Percentiles rank a stretch among this genome's conserved stretches.
phyloP scores from a whole-genome alignment of 2,329 filamentous ascomycete genomes.

The Pseudogymnoascus sp. region DNA sequence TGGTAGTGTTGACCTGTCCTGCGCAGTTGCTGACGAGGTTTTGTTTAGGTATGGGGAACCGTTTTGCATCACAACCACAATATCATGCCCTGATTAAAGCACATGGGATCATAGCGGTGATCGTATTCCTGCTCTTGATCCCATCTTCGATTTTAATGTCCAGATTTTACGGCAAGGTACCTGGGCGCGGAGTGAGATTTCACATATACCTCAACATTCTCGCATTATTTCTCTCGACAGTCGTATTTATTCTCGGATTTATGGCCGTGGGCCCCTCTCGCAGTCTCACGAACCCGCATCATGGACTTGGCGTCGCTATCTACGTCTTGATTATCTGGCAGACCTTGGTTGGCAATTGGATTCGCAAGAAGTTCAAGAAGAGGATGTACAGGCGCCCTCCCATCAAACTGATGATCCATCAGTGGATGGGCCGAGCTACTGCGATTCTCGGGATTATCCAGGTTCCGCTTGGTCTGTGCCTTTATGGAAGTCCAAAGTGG shows the following conservation, averaged over 20 bases:
- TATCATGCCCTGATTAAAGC: conserved; percentile 65
- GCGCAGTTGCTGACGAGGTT: neutral
- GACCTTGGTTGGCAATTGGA: conserved; percentile 58
- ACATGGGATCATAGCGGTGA: conserved; percentile 63
- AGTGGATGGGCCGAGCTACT: conserved; percentile 75
- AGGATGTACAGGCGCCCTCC: conserved; percentile 38
- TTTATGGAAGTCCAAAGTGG: conserved; percentile 82
- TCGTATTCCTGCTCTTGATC: conserved; percentile 67
- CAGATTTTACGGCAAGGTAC: conserved; percentile 59
- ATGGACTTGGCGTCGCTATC: conserved; percentile 74
- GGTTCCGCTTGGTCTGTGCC: conserved; percentile 79
- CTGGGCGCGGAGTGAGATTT: conserved; percentile 54
- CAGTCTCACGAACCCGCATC: conserved; percentile 72
- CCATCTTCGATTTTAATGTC: conserved; percentile 67
- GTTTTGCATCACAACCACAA: conserved; percentile 59
- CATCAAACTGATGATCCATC: conserved; percentile 51
- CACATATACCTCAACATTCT: conserved; percentile 71
- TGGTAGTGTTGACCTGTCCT: neutral
- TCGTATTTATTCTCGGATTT: conserved; percentile 66
- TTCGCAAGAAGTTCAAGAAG: conserved; percentile 34
- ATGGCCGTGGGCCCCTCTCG: conserved; percentile 68
- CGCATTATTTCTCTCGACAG: conserved; percentile 58
- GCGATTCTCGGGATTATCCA: conserved; percentile 79
- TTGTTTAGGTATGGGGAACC: conserved; percentile 67
- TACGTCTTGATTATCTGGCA: conserved; percentile 68